Conservation (phyloP, 139 green algal species). For the Chlorella ohadii region DNA sequence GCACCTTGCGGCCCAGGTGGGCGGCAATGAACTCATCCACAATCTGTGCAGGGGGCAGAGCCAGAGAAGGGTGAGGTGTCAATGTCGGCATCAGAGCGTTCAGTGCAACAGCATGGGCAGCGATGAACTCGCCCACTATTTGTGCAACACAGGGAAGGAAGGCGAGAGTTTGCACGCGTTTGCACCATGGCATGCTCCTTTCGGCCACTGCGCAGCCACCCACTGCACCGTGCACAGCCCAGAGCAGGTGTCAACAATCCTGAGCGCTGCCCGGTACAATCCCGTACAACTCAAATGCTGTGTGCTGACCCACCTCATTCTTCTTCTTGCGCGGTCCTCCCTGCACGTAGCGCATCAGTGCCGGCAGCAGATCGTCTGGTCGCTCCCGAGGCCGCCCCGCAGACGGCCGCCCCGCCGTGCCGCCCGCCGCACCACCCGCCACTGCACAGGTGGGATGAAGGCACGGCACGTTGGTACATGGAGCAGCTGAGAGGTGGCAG, state of each 20-base stretch:
- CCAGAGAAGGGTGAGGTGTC: neutral
- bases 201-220: no score
- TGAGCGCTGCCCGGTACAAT: no score
- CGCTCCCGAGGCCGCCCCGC: neutral
- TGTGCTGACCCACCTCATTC: slow-evolving; percentile 39
- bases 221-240: no score
- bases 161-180: no score
- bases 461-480: neutral
- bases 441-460: neutral
- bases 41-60: neutral
- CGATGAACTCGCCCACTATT: no score
- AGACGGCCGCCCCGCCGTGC: neutral
- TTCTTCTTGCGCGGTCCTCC: slow-evolving; percentile 24
- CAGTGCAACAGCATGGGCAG: no score
- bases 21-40: slow-evolving; percentile 55
- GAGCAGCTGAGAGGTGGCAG: neutral
- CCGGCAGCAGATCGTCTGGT: slow-evolving; percentile 43
- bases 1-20: slow-evolving; percentile 38
- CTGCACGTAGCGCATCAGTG: slow-evolving; percentile 50
- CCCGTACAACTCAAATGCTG: no score
- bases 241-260: no score
- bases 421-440: neutral
- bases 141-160: no score
- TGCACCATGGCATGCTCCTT: no score
- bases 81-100: no score